Evolutionary conservation across 225 moss, liverwort and hornwort species (phyloP).

Genomic region (Straminergon stramineum): DNA sequence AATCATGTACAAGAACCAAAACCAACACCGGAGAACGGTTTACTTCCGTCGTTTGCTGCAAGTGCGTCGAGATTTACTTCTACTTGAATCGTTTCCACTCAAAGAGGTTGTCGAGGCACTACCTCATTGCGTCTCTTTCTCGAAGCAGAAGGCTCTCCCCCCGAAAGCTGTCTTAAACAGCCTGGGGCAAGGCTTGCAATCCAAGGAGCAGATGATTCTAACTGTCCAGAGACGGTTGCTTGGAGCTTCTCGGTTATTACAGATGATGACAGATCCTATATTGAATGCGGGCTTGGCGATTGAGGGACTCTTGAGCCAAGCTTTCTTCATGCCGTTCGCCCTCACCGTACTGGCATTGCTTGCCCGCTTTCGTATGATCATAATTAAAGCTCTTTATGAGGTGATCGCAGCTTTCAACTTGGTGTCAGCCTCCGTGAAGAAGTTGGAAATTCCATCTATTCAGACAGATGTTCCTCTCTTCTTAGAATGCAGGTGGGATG

Average conservation of each 20-base stretch:
- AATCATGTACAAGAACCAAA: slow-evolving; percentile 94
- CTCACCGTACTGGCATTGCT: slow-evolving; percentile 65
- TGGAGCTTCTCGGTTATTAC: slow-evolving; percentile 57
- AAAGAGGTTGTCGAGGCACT: slow-evolving; percentile 16
- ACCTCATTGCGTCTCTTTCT: slow-evolving; percentile 15
- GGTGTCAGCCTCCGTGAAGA: slow-evolving; percentile 41
- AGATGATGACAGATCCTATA: slow-evolving; percentile 69
- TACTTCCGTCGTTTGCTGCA: slow-evolving; percentile 76
- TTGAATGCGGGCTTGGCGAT: slow-evolving; percentile 53
- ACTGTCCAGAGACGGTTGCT: slow-evolving; percentile 36
- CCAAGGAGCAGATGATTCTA: slow-evolving; percentile 12
- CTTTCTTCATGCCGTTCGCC: slow-evolving; percentile 92
- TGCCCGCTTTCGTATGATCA: slow-evolving; percentile 65
- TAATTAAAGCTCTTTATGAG: slow-evolving; percentile 64
- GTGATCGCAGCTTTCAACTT: slow-evolving; percentile 65
- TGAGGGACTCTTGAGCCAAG: slow-evolving; percentile 61
- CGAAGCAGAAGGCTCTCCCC: slow-evolving; percentile 1
- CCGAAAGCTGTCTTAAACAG: slow-evolving; percentile 4
- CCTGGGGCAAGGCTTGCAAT: background rate
- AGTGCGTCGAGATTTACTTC: slow-evolving; percentile 66
- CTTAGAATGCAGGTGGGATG: slow-evolving; percentile 45
- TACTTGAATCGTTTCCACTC: slow-evolving; percentile 37
- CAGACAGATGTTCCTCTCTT: slow-evolving; percentile 13
- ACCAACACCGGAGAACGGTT: slow-evolving; percentile 75
- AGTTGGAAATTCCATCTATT: background rate